Base-by-base conservation (phyloP, 306 rosid genomes). In the Mimosa bimucronata region DNA sequence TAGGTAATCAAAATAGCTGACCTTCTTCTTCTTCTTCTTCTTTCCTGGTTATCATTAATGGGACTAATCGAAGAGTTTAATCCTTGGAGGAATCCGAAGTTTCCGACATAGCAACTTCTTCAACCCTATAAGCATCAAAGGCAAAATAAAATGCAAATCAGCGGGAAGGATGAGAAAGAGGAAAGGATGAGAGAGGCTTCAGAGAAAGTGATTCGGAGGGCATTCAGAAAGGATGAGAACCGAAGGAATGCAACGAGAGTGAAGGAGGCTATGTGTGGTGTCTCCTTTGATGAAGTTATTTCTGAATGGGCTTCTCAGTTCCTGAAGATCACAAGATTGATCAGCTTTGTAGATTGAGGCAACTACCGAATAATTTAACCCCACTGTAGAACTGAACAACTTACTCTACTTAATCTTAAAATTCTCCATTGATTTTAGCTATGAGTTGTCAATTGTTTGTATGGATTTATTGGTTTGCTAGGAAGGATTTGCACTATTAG, bases 181-280 rank as follows among this genome's bases (percentile, higher is more conserved):
- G 83, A 44, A 83, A 68, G 82, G 76, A 71, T 28, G 77, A 81
- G 77, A 79, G 85, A 41, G 44, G 85, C 67, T 42, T 74, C 89
- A 5, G 91, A 91, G 57, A 73, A 72, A 61, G 92, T 81, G 81
- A 77, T 87, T 25, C 72, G 74, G 77, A 89, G 91, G 48, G 95
- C 98, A 60, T 67, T 93, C 69, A 82, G 86, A 29, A 97, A 91
- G 71, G 97, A 91, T 72, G 98, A 95, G 83, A 86, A 70, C 44
- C 85, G 97, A 31, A 81, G 99, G 73, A 87, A 82, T 21, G 91
- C 90, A 21, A 73, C 82, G 57, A 89, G 97, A 60, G 94, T 95
- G 28, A 88, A 85, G 90, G 97, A 91, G 65, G 98, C 96, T 26
- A 95, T 95, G 98, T 94, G 94, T 7, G 91, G 91, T 5, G 79